Evolutionary conservation across 2,329 filamentous ascomycete species (phyloP).

Genomic region (Cladosporium sp.): DNA sequence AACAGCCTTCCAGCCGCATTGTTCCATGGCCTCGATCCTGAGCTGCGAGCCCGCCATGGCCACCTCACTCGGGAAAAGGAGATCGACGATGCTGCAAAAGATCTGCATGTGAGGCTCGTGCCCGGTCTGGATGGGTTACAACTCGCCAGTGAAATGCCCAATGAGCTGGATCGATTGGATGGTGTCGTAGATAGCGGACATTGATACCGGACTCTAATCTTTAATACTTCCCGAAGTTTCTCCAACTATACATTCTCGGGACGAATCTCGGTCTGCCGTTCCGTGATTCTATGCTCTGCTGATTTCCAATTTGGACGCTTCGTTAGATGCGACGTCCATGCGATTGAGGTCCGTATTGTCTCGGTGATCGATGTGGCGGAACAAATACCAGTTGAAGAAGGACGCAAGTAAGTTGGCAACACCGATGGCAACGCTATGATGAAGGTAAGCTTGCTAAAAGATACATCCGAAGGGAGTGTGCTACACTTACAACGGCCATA

Average conservation of each 20-base stretch:
- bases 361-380: conserved; percentile 1
- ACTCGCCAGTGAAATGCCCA: not conserved
- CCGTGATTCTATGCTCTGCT: too few relatives aligned
- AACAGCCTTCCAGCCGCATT: not conserved
- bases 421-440: not conserved
- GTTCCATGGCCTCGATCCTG: not conserved
- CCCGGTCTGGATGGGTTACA: not conserved
- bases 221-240: too few relatives aligned
- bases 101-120: not conserved
- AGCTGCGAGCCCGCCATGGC: not conserved
- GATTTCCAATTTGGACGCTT: too few relatives aligned
- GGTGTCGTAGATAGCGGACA: too few relatives aligned
- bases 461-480: too few relatives aligned
- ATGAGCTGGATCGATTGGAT: not conserved
- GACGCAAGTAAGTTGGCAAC: conserved; percentile 1
- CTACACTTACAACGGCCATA: conserved; percentile 27
- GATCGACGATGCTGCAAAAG: not conserved
- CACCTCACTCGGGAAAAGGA: not conserved
- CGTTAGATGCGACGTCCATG: too few relatives aligned
- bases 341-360: too few relatives aligned
- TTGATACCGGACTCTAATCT: too few relatives aligned
- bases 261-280: too few relatives aligned
- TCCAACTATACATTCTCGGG: too few relatives aligned
- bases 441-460: too few relatives aligned
- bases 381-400: conserved; percentile 5